Evolutionary conservation across 2,329 filamentous ascomycete genomes (phyloP).

Genomic region (Stagonosporopsis cucurbitacearum): DNA sequence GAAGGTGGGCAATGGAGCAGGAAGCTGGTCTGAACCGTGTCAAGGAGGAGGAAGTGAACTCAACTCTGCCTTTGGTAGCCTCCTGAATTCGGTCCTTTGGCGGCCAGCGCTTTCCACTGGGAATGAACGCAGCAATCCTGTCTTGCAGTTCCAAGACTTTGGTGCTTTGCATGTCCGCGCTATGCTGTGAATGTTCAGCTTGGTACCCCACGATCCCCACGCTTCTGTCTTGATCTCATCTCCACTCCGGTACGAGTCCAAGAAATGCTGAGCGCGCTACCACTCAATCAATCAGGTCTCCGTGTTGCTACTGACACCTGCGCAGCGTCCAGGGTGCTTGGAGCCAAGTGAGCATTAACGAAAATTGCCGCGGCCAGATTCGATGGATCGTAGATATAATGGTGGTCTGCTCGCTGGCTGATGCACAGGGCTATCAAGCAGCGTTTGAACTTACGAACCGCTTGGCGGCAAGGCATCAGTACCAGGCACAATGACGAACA

Average conservation of each 20-base stretch:
- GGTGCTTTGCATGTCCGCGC: not conserved
- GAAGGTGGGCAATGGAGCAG: not conserved
- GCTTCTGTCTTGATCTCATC: not conserved
- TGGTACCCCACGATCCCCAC: conserved; percentile 11
- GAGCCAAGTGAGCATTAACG: conserved; percentile 5
- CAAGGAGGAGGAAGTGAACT: too few species aligned
- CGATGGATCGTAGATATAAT: conserved; percentile 5
- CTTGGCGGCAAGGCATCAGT: not conserved
- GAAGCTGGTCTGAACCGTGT: not conserved
- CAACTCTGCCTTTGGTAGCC: too few species aligned
- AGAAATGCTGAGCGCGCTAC: conserved; percentile 13
- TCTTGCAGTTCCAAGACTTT: not conserved
- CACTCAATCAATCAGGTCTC: not conserved
- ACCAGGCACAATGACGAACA: conserved; percentile 7
- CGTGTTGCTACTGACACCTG: not conserved
- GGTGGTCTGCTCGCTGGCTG: not conserved
- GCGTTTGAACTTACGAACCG: not conserved
- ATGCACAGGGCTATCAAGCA: not conserved
- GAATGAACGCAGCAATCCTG: not conserved
- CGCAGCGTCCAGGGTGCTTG: conserved; percentile 6
- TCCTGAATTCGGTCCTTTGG: not conserved
- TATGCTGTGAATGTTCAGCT: not conserved
- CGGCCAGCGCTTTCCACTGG: not conserved
- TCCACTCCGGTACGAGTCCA: conserved; percentile 2
- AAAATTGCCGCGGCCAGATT: conserved; percentile 12